Base-by-base conservation (phyloP, 495 filamentous ascomycete genomes). In the Penicillium samsonianum region DNA sequence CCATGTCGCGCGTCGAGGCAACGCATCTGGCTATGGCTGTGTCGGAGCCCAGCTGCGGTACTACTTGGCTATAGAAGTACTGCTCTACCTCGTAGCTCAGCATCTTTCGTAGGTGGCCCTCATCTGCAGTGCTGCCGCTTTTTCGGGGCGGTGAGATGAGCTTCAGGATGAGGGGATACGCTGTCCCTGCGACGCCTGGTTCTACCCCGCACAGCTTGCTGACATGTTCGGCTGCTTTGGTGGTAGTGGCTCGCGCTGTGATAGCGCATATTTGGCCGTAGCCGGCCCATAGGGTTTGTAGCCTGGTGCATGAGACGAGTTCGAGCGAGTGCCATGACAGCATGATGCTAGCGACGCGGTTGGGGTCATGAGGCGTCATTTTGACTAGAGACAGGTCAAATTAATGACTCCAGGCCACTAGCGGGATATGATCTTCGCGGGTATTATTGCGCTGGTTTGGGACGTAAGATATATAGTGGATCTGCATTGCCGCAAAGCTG, bases 211-310 rank as follows among this genome's bases (percentile, higher is more conserved):
- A 75, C 2, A 74, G 62, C 26, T 52, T 23, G 51, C 42, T 48
- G 19, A 74, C 46, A 37, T 70, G 44, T 30, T 53, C n/a, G 3
- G 69, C 67, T 25, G 71, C 68, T 19, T 55, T 42, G 1, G 57
- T 38, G n/a, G 65, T 74, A 12, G 50, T 60, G 1, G 73, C 68
- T 41, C 65, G 60, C 1, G 63, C 70, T 2, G 60, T 67, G 14
- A 76, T 55, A 5, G 67, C 66, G 43, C 73, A 74, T 31, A 76
- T 70, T 3, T 67, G 53, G 2, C 73, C 73, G 23, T 76, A 76
- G 0, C 73, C 73, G 20, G 73, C 73, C 71, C 73, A 76, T 2
- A 76, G 59, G n/a, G 65, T 72, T 30, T 76, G 73, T 4, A 76
- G 47, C 12, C 58, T 65, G n/a, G 50, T 64, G 58, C 68, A 74